Conservation (phyloP, 352 stramenopile species). For the Globisporangium yorkense region DNA sequence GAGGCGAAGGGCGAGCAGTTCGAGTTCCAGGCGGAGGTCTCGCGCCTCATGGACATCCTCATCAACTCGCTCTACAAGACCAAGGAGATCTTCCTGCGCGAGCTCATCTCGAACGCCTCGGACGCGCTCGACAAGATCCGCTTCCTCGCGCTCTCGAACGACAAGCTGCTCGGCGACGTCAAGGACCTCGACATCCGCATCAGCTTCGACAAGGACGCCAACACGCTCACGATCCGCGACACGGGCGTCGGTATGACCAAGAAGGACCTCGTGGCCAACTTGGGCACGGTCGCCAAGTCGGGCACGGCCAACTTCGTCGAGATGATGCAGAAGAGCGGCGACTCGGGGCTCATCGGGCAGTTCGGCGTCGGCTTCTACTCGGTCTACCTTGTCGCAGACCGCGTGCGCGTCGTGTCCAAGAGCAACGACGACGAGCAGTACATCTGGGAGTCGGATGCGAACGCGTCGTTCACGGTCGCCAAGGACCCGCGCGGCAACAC, state of each 20-base stretch:
- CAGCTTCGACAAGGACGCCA: conserved; percentile 99
- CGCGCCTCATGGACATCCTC: conserved; percentile 18
- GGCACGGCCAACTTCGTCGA: conserved; percentile 99
- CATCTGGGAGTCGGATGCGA: conserved; percentile 97
- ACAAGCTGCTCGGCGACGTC: conserved; percentile 93
- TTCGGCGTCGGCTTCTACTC: conserved; percentile 99
- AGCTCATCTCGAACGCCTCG: conserved; percentile 95
- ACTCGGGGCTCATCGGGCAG: conserved; percentile 99
- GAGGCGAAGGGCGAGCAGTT: conserved; percentile 72
- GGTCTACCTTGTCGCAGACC: conserved; percentile 98
- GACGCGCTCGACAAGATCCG: conserved; percentile 98
- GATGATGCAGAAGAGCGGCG: conserved; percentile 48
- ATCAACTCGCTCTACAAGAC: conserved; percentile 99
- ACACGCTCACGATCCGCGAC: conserved; percentile 98
- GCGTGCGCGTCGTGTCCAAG: conserved; percentile 98
- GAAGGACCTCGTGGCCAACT: conserved; percentile 99
- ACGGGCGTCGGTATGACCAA: conserved; percentile 99
- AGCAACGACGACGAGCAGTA: conserved; percentile 98
- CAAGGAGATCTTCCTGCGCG: conserved; percentile 99
- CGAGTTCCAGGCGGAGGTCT: conserved; percentile 27
- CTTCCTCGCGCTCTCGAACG: conserved; percentile 96
- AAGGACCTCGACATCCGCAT: conserved; percentile 98
- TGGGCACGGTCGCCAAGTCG: conserved; percentile 99
- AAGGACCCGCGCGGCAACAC: conserved; percentile 83
- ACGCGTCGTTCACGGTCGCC: conserved; percentile 96